Base-by-base conservation (phyloP, 306 rosid species). In the Fagus sylvatica region DNA sequence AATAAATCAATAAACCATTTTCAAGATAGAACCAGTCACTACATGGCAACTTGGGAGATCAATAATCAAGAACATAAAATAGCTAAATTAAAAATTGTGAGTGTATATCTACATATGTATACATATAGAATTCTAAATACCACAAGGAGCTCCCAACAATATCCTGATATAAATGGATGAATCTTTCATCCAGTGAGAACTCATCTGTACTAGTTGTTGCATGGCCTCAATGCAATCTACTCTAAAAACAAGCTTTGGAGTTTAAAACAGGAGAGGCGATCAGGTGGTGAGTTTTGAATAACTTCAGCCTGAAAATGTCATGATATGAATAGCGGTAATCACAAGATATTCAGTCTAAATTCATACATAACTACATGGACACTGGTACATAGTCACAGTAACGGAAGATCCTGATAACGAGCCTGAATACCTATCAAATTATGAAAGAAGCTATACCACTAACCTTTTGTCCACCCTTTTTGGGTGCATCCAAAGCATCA, bases 401-500 rank as follows among this genome's bases (percentile, higher is more conserved):
- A 22, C 28, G 28, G 28, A 22, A 22, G 28, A 22, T 22, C 28
- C 28, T 22, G 28, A 22, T 22, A 22, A 22, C 6, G 0, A 11
- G 2, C 28, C 28, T 5, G 36, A 72, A 19, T 22, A 42, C 7
- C 55, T 37, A 41, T 73, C 33, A 74, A 81, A 40, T 7, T 49
- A 62, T 41, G 10, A 76, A 75, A 41, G 7, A 48, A 40, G 28
- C 69, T 22, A 70, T 69, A 71, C n/a, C 69, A 78, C 93, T 81
- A 78, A 94, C 98, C 97, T 88, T 86, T 76, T 3, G 76, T 66
- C 84, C 89, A 32, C 93, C 91, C 51, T 86, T 78, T 75, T 94
- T 92, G 0, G 94, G 90, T 36, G 97, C 97, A 66, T 94, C 97
- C 49, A 92, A 40, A 70, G 96, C 98, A 41, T 81, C 84, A 49